Base-by-base conservation (phyloP, 2,329 filamentous ascomycete species). In the Colletotrichum ledebouriae region DNA sequence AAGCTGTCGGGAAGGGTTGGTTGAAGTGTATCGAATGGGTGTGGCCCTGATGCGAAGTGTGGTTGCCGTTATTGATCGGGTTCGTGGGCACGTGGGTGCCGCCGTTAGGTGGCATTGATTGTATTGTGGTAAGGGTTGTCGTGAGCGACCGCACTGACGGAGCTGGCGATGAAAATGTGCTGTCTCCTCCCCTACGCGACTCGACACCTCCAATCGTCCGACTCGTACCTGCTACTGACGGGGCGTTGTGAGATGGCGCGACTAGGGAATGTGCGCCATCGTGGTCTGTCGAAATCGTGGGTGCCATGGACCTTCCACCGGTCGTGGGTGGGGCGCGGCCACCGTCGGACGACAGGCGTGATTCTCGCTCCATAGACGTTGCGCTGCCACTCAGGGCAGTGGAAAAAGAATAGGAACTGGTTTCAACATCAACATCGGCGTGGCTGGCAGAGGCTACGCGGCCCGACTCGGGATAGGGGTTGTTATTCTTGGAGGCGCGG, bases 401-500 rank as follows among this genome's bases (percentile, higher is more conserved):
- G 74, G 85, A 85, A 68, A 87, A 84, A 3, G 87, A 89, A 60
- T 82, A 81, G 50, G 83, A 84, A 76, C 85, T 87, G 65, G 72
- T 46, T 49, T 72, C 66, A 55, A 63, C 70, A 37, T 70, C 72
- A 56, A 66, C 70, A 44, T 70, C 72, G 29, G 71, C 70, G 65
- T 71, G 68, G 63, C 67, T 69, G 44, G 77, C 71, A 64, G 75
- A 72, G 69, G 79, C 79, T 67, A 89, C 76, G 50, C 86, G 86
- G 67, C 92, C 92, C 2, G 94, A 97, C 74, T 95, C 87, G 9
- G 93, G 93, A 76, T 98, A 98, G n/a, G 94, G 94, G 76, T 95
- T 95, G 84, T 97, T 97, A 78, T 91, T 90, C 75, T 89, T 89
- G 58, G 84, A 82, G 17, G 81, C 77, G 55, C 84, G 85, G 79